Conservation (phyloP, 2,329 filamentous ascomycete species). For the Ophiocordyceps australis region DNA sequence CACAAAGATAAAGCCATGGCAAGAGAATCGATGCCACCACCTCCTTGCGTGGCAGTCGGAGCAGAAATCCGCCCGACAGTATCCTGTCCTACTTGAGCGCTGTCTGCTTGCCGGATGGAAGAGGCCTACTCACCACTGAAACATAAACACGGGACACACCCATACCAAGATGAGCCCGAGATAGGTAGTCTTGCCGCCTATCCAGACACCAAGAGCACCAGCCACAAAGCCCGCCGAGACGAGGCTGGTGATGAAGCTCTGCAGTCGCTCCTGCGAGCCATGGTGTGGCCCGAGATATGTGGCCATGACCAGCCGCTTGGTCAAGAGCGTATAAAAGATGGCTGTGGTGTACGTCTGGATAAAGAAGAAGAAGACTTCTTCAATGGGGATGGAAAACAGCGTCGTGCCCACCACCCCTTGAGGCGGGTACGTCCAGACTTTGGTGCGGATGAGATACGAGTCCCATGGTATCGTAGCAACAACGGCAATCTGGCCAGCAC, state of each 20-base stretch:
- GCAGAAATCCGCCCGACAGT: conserved; percentile 1
- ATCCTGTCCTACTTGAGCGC: neutral
- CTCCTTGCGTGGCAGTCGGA: conserved; percentile 12
- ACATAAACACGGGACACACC: conserved; percentile 46
- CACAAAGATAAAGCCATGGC: conserved; percentile 53
- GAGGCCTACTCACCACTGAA: conserved; percentile 17
- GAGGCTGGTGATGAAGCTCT: neutral
- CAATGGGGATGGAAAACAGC: conserved; percentile 45
- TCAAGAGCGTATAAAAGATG: conserved; percentile 48
- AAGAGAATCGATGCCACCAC: conserved; percentile 46
- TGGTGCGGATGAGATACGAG: conserved; percentile 49
- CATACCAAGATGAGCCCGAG: conserved; percentile 52
- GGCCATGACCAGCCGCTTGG: conserved; percentile 39
- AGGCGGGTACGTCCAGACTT: conserved; percentile 54
- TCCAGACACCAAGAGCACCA: neutral
- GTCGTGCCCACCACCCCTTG: conserved; percentile 44
- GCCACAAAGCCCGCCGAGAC: neutral
- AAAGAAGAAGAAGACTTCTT: conserved; percentile 63
- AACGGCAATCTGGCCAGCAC: conserved; percentile 26
- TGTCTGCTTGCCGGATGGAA: no score
- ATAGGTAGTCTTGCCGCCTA: conserved; percentile 37
- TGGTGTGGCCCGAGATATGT: conserved; percentile 15
- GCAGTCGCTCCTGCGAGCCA: neutral
- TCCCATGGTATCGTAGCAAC: conserved; percentile 58
- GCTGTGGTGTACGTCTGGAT: conserved; percentile 61